These are phyloP conservation scores for Aspergillus hancockii DNA, from an alignment of 495 filamentous ascomycete genomes.

Conservation along the genomic window DNA sequence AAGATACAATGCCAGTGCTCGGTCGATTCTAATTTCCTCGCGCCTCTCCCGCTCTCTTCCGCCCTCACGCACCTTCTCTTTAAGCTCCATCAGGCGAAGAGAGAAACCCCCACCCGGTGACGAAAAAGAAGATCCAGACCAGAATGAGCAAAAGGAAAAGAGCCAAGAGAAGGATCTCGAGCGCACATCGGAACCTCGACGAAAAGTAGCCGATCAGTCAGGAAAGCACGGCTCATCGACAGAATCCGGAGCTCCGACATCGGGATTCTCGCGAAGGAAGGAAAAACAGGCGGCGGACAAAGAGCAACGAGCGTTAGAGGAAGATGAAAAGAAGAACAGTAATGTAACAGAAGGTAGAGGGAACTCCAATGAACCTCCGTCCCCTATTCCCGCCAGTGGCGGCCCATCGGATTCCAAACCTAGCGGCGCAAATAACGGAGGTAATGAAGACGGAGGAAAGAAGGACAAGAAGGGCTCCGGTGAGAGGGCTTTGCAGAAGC, in stretches of 20 bases:
- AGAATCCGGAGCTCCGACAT: constrained; percentile 34
- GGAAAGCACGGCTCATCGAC: constrained; percentile 31
- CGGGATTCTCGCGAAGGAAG: constrained; percentile 36
- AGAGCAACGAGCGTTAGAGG: constrained; percentile 41
- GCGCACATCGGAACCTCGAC: constrained; percentile 31
- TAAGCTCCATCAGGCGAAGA: constrained; percentile 41
- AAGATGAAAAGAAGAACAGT: constrained; percentile 44
- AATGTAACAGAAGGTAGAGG: constrained; percentile 38
- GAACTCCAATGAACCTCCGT: constrained; percentile 45
- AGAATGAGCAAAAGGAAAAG: constrained; percentile 33
- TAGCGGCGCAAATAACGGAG: constrained; percentile 47
- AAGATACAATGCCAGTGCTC: constrained; percentile 42
- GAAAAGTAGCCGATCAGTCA: constrained; percentile 37
- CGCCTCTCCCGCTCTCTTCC: constrained; percentile 32
- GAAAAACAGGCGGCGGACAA: constrained; percentile 40
- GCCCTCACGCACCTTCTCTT: constrained; percentile 43
- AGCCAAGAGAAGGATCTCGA: constrained; percentile 38
- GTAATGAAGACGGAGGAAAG: constrained; percentile 53
- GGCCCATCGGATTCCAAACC: constrained; percentile 47
- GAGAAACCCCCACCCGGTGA: constrained; percentile 46
- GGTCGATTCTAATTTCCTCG: constrained; percentile 32
- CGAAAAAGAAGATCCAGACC: constrained; percentile 36
- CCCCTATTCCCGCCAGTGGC: constrained; percentile 48
- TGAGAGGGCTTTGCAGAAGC: constrained; percentile 80
- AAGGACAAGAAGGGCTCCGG: constrained; percentile 64